Conservation (phyloP, 768 basidiomycete species). For the Mycena albidolilacea region DNA sequence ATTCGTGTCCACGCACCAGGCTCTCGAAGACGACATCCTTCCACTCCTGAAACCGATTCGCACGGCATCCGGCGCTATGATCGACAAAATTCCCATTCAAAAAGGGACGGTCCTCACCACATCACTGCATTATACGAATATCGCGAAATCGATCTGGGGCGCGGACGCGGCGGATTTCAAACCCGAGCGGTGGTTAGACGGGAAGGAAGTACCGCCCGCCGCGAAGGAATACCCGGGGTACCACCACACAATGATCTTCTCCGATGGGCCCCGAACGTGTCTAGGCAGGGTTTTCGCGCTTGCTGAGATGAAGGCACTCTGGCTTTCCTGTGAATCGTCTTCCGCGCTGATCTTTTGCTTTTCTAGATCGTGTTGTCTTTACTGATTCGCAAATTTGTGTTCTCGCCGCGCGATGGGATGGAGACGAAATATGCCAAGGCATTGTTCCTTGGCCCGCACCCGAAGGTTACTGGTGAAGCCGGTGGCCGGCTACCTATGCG, state of each 20-base stretch:
- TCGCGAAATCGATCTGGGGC: slow-evolving; percentile 47
- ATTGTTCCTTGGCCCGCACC: slow-evolving; percentile 36
- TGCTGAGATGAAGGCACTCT: slow-evolving; percentile 45
- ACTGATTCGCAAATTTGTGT: slow-evolving; percentile 22
- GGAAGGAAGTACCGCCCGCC: slow-evolving; percentile 11
- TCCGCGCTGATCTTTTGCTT: neutral
- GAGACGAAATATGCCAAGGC: slow-evolving; percentile 17
- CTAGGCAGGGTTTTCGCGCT: slow-evolving; percentile 48
- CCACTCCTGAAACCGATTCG: slow-evolving; percentile 29
- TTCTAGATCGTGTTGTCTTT: slow-evolving; percentile 13
- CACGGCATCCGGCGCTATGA: slow-evolving; percentile 22
- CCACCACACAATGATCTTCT: slow-evolving; percentile 47
- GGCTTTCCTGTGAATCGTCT: neutral
- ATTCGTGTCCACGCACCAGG: neutral
- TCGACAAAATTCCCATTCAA: slow-evolving; percentile 29
- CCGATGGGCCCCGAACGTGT: slow-evolving; percentile 48
- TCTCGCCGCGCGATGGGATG: slow-evolving; percentile 2
- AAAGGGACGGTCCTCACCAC: slow-evolving; percentile 37
- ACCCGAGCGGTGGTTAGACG: slow-evolving; percentile 43
- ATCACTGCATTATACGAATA: slow-evolving; percentile 41
- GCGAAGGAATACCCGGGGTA: slow-evolving; percentile 45
- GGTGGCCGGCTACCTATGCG: slow-evolving; percentile 41
- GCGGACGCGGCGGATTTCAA: slow-evolving; percentile 43
- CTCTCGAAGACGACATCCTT: slow-evolving; percentile 30
- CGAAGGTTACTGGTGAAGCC: slow-evolving; percentile 40